A percentile compares a stretch with the other conserved stretches of the same genome.
These are phyloP conservation scores for Zostera marina DNA, from an alignment of 116 monocot species.

Conservation along the genomic window DNA sequence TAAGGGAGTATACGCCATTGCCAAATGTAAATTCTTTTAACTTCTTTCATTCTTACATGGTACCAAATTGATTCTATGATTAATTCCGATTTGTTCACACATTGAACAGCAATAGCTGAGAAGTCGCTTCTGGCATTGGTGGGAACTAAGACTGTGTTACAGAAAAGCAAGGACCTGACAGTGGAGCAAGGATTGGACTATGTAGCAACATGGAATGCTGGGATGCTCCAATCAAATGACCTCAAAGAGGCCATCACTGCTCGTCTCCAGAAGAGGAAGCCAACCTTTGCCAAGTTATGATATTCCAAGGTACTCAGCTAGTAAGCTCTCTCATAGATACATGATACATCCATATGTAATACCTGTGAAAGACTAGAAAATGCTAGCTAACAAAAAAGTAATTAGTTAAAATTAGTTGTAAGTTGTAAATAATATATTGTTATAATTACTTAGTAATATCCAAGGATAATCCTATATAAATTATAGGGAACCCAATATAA, in stretches of 20 bases:
- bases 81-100: neutral
- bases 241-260: conserved; percentile 59
- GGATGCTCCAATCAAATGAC: conserved; percentile 51
- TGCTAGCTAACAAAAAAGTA: no score
- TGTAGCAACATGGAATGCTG: conserved; percentile 84
- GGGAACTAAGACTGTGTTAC: conserved; percentile 80
- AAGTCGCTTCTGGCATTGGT: conserved; percentile 62
- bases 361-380: no score
- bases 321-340: no score
- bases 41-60: neutral
- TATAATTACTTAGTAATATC: no score
- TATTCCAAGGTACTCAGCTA: neutral
- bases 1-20: conserved; percentile 29
- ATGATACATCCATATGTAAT: no score
- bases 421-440: no score
- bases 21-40: conserved; percentile 27
- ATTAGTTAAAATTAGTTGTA: no score
- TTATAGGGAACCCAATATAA: no score
- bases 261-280: conserved; percentile 47
- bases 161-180: conserved; percentile 51
- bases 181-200: conserved; percentile 70
- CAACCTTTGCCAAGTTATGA: conserved; percentile 55
- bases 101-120: conserved; percentile 32
- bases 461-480: no score
- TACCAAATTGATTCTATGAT: neutral